Percentiles rank a stretch among this genome's conserved stretches.
phyloP scores from a whole-genome alignment of 441 rosid genomes.

The Daphne laureola region DNA sequence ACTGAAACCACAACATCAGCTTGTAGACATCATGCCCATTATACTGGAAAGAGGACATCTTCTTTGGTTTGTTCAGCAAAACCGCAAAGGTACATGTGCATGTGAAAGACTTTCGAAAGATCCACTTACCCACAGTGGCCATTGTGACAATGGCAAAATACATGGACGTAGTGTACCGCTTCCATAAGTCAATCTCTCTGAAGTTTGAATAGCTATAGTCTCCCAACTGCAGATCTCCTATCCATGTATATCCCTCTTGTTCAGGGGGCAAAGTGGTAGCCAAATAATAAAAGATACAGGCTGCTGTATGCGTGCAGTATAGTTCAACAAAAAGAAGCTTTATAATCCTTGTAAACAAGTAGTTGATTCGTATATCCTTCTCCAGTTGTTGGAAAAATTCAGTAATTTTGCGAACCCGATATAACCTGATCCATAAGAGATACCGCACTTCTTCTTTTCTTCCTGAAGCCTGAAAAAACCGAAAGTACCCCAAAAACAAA shows the following conservation, averaged over 20 bases:
- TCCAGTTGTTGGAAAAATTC: slow-evolving; percentile 59
- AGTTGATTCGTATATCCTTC: slow-evolving; percentile 80
- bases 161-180: slow-evolving; percentile 74
- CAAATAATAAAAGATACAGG: slow-evolving; percentile 86
- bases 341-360: slow-evolving; percentile 76
- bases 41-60: too few species aligned
- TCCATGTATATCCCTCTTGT: slow-evolving; percentile 89
- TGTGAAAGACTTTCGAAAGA: neutral
- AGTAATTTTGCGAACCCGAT: slow-evolving; percentile 56
- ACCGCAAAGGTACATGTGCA: slow-evolving; percentile 8
- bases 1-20: too few species aligned
- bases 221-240: slow-evolving; percentile 91
- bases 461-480: slow-evolving; percentile 46
- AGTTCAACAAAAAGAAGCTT: slow-evolving; percentile 81
- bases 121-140: slow-evolving; percentile 87
- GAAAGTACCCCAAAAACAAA: slow-evolving; percentile 5
- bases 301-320: slow-evolving; percentile 94
- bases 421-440: slow-evolving; percentile 78
- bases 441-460: slow-evolving; percentile 66
- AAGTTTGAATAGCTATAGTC: slow-evolving; percentile 66
- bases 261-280: slow-evolving; percentile 75
- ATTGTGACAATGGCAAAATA: slow-evolving; percentile 94
- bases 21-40: too few species aligned
- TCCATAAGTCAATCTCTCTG: slow-evolving; percentile 82
- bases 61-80: too few species aligned